Evolutionary conservation across 176 grass and related monocot genomes (phyloP).

Genomic region (Zea mays): DNA sequence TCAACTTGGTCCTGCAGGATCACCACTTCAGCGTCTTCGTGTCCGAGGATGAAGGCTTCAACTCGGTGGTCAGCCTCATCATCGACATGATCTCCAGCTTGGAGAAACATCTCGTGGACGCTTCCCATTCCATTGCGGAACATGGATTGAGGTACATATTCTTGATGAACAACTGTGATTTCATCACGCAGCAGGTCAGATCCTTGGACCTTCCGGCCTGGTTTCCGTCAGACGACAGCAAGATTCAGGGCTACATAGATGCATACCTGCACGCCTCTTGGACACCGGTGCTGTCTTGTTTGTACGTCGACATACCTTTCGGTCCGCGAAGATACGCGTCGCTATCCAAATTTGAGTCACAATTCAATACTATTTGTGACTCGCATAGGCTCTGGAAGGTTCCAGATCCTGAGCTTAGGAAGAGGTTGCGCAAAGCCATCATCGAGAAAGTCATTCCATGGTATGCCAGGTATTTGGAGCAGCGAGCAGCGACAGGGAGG

Average conservation of each 20-base stretch:
- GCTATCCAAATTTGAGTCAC: neutral
- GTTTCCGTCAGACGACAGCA: neutral
- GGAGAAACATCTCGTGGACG: neutral
- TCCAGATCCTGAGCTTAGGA: slow-evolving; percentile 20
- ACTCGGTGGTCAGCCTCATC: neutral
- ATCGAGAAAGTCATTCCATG: slow-evolving; percentile 5
- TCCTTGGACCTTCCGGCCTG: slow-evolving; percentile 17
- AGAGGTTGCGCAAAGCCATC: neutral
- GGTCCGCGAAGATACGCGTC: too few species aligned
- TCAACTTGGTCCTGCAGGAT: slow-evolving; percentile 13
- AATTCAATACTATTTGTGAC: neutral
- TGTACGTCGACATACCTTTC: neutral
- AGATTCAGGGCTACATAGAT: neutral
- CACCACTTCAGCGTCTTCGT: neutral
- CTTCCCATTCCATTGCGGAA: neutral
- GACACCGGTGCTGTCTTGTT: neutral
- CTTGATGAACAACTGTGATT: slow-evolving; percentile 26
- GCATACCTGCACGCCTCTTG: slow-evolving; percentile 13
- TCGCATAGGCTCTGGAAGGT: slow-evolving; percentile 16
- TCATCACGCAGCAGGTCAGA: neutral
- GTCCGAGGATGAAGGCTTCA: neutral
- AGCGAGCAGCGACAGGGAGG: neutral
- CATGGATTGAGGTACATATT: slow-evolving; percentile 1
- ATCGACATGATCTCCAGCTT: neutral
- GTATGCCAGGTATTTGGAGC: neutral